phyloP scores from a whole-genome alignment of 129 eudicot species.

The Silybum marianum region DNA sequence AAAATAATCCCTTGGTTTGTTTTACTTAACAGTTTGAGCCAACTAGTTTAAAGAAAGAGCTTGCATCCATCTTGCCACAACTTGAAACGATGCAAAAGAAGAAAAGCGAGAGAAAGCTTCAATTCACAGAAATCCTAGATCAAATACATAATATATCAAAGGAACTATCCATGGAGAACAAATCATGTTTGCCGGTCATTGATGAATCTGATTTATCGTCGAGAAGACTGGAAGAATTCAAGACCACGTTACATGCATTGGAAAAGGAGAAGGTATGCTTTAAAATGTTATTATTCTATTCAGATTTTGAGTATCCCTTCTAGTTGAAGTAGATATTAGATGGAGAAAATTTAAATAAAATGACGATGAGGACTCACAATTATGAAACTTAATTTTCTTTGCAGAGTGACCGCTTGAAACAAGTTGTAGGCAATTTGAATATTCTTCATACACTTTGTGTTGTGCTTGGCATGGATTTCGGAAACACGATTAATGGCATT shows the following conservation, averaged over 20 bases:
- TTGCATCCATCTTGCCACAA: constrained; percentile 50
- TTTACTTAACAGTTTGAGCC: constrained; percentile 33
- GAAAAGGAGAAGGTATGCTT: constrained; percentile 64
- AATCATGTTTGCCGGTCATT: constrained; percentile 3
- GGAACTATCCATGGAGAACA: constrained; percentile 49
- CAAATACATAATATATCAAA: constrained; percentile 45
- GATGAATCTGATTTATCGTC: constrained; percentile 69
- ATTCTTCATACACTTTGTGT: constrained; percentile 45
- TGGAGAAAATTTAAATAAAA: not conserved
- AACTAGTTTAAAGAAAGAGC: constrained; percentile 55
- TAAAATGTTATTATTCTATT: not conserved
- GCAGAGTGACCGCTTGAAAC: constrained; percentile 67
- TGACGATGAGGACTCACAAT: not conserved
- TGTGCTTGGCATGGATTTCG: constrained; percentile 72
- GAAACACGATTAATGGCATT: constrained; percentile 37
- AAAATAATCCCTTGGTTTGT: not conserved
- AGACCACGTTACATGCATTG: constrained; percentile 44
- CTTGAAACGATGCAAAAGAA: constrained; percentile 67
- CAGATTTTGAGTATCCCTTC: not conserved
- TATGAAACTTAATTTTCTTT: not conserved
- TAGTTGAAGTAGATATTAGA: not conserved
- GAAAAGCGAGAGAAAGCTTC: constrained; percentile 56
- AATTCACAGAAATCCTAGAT: constrained; percentile 54
- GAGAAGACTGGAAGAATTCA: constrained; percentile 58
- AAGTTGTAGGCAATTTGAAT: constrained; percentile 50